These are phyloP conservation scores for Entomortierella chlamydospora DNA, from an alignment of 192 early-diverging fungal species.

Conservation along the genomic window DNA sequence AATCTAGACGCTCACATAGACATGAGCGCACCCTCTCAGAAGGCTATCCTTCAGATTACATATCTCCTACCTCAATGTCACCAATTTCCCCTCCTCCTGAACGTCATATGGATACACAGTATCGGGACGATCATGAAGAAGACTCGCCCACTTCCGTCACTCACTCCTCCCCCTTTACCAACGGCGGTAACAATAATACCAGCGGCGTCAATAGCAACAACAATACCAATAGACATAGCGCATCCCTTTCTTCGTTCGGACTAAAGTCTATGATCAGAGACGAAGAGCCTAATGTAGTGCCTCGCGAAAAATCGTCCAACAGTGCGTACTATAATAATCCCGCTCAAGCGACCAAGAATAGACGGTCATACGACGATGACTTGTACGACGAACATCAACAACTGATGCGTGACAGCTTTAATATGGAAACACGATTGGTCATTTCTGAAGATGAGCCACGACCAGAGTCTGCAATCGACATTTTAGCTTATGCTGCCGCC, in stretches of 20 bases:
- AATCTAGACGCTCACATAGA: constrained; percentile 21
- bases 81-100: constrained; percentile 38
- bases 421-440: constrained; percentile 46
- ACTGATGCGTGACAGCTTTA: constrained; percentile 49
- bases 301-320: constrained; percentile 9
- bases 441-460: constrained; percentile 47
- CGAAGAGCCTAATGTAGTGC: constrained; percentile 9
- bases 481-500: constrained; percentile 46
- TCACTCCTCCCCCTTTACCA: constrained; percentile 19
- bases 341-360: constrained; percentile 24
- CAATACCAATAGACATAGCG: constrained; percentile 34
- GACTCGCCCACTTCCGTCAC: constrained; percentile 32
- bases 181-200: constrained; percentile 3
- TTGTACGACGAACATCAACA: constrained; percentile 47
- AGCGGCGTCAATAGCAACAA: constrained; percentile 3
- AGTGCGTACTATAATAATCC: constrained; percentile 18
- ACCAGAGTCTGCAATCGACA: constrained; percentile 50
- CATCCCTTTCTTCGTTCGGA: constrained; percentile 36
- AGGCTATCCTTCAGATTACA: constrained; percentile 38
- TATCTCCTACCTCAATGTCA: constrained; percentile 37
- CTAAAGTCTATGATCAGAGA: constrained; percentile 20
- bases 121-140: constrained; percentile 38
- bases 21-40: constrained; percentile 51
- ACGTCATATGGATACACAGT: constrained; percentile 29
- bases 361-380: constrained; percentile 42